These are phyloP conservation scores for Acanthamoeba triangularis DNA, from an alignment of 208 protist species.

Conservation along the genomic window DNA sequence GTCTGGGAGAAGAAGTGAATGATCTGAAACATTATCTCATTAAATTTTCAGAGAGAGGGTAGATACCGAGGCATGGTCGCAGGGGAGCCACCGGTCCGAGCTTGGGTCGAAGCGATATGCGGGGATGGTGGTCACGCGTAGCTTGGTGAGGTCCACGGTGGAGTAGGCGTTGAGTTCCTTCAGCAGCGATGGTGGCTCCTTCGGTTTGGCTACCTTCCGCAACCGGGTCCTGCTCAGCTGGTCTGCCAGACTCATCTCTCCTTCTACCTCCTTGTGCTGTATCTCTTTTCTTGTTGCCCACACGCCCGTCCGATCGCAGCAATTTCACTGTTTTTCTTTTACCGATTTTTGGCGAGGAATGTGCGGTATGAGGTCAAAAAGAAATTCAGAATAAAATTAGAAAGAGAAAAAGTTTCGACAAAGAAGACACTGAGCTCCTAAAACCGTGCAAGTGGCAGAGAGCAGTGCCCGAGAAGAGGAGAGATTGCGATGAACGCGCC, in stretches of 20 bases:
- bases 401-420: too few species aligned
- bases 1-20: not conserved
- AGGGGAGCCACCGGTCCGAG: not conserved
- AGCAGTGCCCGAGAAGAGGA: not conserved
- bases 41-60: too few species aligned
- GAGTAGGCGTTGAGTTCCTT: not conserved
- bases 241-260: not conserved
- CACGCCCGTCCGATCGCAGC: too few species aligned
- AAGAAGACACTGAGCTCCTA: too few species aligned
- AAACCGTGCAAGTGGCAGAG: too few species aligned
- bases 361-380: too few species aligned
- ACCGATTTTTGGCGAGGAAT: too few species aligned
- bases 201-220: not conserved
- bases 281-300: too few species aligned
- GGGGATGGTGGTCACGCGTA: not conserved
- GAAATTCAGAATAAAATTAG: too few species aligned
- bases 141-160: not conserved
- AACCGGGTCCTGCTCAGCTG: not conserved
- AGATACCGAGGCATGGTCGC: not conserved
- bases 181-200: not conserved
- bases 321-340: too few species aligned
- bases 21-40: too few species aligned
- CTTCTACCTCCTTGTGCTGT: too few species aligned
- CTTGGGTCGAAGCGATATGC: not conserved
- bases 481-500: not conserved